phyloP scores from a whole-genome alignment of 169 alveolate species.

The Cryptosporidium viatorum region DNA sequence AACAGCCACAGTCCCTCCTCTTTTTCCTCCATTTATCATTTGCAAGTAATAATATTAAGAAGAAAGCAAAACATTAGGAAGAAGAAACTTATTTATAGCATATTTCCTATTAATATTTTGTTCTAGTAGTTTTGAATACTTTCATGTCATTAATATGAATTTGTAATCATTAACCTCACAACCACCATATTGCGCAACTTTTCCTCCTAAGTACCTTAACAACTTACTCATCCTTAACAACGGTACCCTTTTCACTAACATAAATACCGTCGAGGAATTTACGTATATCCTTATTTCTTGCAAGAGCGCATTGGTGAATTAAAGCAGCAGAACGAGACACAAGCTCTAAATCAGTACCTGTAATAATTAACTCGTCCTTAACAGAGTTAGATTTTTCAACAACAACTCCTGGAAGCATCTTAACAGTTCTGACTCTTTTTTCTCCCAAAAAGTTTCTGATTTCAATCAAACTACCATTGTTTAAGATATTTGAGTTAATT shows the following conservation, averaged over 20 bases:
- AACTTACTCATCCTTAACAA: slow-evolving; percentile 87
- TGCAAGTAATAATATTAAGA: neutral
- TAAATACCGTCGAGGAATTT: slow-evolving; percentile 99
- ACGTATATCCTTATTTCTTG: slow-evolving; percentile 98
- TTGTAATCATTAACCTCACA: slow-evolving; percentile 11
- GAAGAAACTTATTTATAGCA: slow-evolving; percentile 17
- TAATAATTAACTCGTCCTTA: slow-evolving; percentile 96
- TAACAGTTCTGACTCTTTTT: slow-evolving; percentile 94
- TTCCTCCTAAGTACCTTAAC: neutral
- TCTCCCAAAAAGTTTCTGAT: slow-evolving; percentile 99
- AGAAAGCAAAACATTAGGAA: neutral
- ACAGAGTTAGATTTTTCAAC: slow-evolving; percentile 92
- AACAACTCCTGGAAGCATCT: slow-evolving; percentile 93
- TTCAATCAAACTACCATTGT: slow-evolving; percentile 95
- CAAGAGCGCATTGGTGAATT: slow-evolving; percentile 96
- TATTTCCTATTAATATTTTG: neutral
- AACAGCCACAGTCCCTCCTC: no score
- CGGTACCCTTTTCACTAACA: slow-evolving; percentile 95
- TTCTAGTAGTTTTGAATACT: neutral
- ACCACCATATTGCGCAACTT: neutral
- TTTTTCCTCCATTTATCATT: neutral
- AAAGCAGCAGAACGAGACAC: slow-evolving; percentile 98
- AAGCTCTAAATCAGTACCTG: slow-evolving; percentile 96
- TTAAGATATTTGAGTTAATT: slow-evolving; percentile 94
- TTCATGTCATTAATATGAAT: neutral